Base-by-base conservation (phyloP, 176 grass and related monocot species). In the Aegilops tauschii region DNA sequence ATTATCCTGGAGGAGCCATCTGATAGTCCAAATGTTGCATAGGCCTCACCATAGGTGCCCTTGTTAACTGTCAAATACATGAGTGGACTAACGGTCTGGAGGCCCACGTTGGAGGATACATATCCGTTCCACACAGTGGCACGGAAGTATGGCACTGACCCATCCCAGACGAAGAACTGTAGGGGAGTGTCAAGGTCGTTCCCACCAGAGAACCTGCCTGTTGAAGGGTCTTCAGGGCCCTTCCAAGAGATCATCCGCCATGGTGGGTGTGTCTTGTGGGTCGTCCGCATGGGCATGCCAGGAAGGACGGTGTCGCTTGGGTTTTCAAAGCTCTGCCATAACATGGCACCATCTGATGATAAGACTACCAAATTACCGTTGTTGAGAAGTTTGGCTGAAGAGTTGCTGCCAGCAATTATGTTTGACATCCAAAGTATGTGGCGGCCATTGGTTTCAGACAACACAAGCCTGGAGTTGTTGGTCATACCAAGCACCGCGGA, bases 271-370 rank as follows among this genome's bases (percentile, higher is more conserved):
- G 36, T 50, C 52, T 69, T 78, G 14, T 89, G 14, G 28, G 58
- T 86, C 4, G 36, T 6, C 25, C 49, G 18, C 0, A 92, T 8
- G 61, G 78, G 85, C 87, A 86, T 83, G 10, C 87, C 90, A 5
- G 86, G 63, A 61, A 92, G 44, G 1, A 76, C 0, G 1, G 74
- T 73, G 45, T 92, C 90, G 1, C 79, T 40, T 4, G 86, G 82
- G 71, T 88, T 58, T 25, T 88, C 70, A 4, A 91, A 91, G 61
- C 90, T 91, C 40, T 91, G 83, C 87, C 90, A 92, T 18, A 89
- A 8, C 1, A 45, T 44, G 5, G 4, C 69, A 66, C 78, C 82
- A 1, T 32, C 42, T 6, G 66, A 13, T 18, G 69, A 85, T 8
- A 84, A 45, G 0, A 89, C 11, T 2, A 72, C 40, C 14, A 92